Evolutionary conservation across 2,329 filamentous ascomycete genomes (phyloP).

Genomic region (Penicillium sp.): DNA sequence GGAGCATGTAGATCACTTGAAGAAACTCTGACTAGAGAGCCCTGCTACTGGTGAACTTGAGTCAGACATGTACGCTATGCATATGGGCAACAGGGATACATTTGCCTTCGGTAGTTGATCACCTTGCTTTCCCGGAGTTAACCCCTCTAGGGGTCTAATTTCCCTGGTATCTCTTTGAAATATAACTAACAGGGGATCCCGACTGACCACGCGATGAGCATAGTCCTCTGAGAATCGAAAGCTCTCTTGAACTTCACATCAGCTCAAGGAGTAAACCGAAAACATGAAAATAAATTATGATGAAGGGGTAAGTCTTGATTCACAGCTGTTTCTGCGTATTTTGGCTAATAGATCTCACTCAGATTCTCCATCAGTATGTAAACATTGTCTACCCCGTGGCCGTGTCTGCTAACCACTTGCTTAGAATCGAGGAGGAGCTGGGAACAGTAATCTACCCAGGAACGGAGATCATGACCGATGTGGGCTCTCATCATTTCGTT

Average conservation of each 20-base stretch:
- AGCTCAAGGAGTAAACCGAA: background rate
- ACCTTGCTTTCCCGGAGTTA: slow-evolving; percentile 6
- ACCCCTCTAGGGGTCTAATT: background rate
- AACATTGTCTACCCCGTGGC: background rate
- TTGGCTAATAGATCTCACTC: background rate
- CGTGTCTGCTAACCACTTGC: slow-evolving; percentile 38
- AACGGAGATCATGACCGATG: slow-evolving; percentile 61
- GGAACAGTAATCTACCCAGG: slow-evolving; percentile 55
- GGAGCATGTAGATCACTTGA: background rate
- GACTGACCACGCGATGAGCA: background rate
- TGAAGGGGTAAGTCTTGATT: slow-evolving; percentile 33
- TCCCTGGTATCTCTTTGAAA: background rate
- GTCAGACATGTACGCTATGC: background rate
- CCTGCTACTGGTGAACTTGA: background rate
- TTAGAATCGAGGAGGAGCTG: slow-evolving; percentile 52
- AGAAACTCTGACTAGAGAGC: background rate
- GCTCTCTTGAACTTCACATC: too few relatives aligned
- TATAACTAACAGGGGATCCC: background rate
- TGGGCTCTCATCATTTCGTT: slow-evolving; percentile 63
- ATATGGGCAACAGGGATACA: background rate
- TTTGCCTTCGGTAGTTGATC: slow-evolving; percentile 5
- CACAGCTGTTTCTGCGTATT: background rate
- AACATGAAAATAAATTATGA: slow-evolving; percentile 52
- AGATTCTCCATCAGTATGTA: slow-evolving; percentile 27
- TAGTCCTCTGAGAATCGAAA: too few relatives aligned